A percentile compares a stretch with the other conserved stretches of the same genome.
These are phyloP conservation scores for Fusarium luffae DNA, from an alignment of 2,329 filamentous ascomycete genomes.

Conservation along the genomic window DNA sequence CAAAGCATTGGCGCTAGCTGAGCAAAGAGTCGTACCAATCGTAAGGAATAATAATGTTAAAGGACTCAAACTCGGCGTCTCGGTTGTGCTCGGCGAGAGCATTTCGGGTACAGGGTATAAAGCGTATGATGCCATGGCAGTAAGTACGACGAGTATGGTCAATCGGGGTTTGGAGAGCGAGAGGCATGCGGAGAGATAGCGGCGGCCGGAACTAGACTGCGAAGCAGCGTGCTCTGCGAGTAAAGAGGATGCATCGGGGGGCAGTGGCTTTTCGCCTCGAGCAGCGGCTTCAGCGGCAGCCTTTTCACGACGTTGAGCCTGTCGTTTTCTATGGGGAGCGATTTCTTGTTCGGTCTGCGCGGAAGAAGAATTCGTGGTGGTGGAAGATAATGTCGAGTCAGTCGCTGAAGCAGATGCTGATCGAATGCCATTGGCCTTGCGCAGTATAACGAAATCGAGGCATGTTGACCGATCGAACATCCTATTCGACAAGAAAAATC, in stretches of 20 bases:
- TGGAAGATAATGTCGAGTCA: constrained; percentile 34
- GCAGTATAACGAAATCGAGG: constrained; percentile 50
- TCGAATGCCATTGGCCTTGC: constrained; percentile 45
- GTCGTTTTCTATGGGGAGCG: constrained; percentile 52
- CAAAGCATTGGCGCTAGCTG: constrained; percentile 90
- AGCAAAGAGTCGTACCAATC: constrained; percentile 86
- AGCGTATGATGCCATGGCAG: constrained; percentile 89
- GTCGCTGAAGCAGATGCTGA: constrained; percentile 42
- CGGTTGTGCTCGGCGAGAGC: constrained; percentile 72
- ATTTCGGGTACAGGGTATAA: constrained; percentile 93
- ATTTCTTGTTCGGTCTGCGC: constrained; percentile 28
- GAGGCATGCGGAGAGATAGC: constrained; percentile 82
- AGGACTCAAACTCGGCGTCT: constrained; percentile 85
- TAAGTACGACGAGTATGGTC: constrained; percentile 89
- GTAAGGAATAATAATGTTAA: constrained; percentile 94
- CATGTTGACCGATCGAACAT: constrained; percentile 52
- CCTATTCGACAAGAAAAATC: constrained; percentile 53
- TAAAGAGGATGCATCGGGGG: constrained; percentile 65
- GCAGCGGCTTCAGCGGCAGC: constrained; percentile 36
- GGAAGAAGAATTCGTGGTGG: constrained; percentile 30
- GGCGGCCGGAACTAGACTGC: constrained; percentile 66
- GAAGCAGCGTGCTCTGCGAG: constrained; percentile 64
- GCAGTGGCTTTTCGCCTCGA: constrained; percentile 49
- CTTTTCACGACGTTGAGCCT: constrained; percentile 46
- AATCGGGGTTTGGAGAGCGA: constrained; percentile 96